A percentile compares a stretch with the other conserved stretches of the same genome.
These are phyloP conservation scores for Kwoniella dendrophila DNA, from an alignment of 768 basidiomycete species.

Conservation along the genomic window DNA sequence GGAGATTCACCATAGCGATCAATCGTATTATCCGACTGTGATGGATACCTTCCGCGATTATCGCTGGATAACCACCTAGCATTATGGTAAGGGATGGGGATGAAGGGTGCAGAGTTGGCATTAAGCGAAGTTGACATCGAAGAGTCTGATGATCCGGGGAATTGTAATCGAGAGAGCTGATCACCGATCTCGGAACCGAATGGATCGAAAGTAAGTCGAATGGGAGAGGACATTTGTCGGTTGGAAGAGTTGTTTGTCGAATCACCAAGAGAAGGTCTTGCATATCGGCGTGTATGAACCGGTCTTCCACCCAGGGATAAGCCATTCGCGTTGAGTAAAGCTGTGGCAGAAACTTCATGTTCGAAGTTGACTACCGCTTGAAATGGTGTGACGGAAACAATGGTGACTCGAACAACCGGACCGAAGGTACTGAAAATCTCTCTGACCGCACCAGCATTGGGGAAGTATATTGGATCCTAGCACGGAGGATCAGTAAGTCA, in stretches of 20 bases:
- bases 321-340: constrained; percentile 36
- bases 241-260: background rate
- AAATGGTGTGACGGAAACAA: constrained; percentile 21
- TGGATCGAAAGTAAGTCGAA: constrained; percentile 19
- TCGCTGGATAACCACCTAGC: background rate
- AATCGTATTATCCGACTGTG: background rate
- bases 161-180: constrained; percentile 1
- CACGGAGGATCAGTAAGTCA: constrained; percentile 9
- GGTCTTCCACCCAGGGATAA: constrained; percentile 29
- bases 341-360: constrained; percentile 30
- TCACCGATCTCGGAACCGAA: constrained; percentile 6
- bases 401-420: constrained; percentile 27
- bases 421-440: constrained; percentile 43
- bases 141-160: background rate
- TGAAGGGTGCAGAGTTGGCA: constrained; percentile 25
- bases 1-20: background rate
- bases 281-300: constrained; percentile 26
- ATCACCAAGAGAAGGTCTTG: constrained; percentile 2
- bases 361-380: constrained; percentile 42
- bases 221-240: constrained; percentile 3
- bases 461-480: constrained; percentile 38
- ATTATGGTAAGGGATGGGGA: constrained; percentile 12
- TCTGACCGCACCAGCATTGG: constrained; percentile 25
- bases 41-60: background rate
- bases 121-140: constrained; percentile 13